phyloP scores from a whole-genome alignment of 2,329 filamentous ascomycete species.

The Stromatinia cepivora region DNA sequence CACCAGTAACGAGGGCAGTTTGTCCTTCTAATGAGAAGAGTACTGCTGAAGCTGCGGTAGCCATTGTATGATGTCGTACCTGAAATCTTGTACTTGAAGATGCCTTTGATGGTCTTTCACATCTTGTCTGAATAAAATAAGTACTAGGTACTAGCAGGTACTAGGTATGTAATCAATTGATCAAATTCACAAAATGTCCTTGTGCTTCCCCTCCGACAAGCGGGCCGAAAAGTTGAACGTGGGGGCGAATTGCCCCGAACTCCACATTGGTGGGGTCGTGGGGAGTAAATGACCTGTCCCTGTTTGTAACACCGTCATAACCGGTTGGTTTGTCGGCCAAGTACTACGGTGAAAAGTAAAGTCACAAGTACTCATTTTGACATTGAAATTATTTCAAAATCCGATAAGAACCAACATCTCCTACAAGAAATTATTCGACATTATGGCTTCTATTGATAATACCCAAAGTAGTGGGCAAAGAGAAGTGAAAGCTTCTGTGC shows the following conservation, averaged over 20 bases:
- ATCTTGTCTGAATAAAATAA: slow-evolving; percentile 5
- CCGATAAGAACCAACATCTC: not conserved
- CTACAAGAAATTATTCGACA: not conserved
- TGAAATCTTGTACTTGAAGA: not conserved
- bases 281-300: not conserved
- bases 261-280: not conserved
- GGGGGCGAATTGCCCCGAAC: not conserved
- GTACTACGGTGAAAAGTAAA: not conserved
- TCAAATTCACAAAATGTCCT: not conserved
- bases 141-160: not conserved
- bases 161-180: not conserved
- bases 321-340: not conserved
- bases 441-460: slow-evolving; percentile 21
- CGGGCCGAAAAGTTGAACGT: not conserved
- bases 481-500: slow-evolving; percentile 38
- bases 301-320: not conserved
- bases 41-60: slow-evolving; percentile 29
- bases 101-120: not conserved
- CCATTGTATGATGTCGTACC: slow-evolving; percentile 27
- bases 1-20: slow-evolving; percentile 44
- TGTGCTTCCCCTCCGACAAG: slow-evolving; percentile 2
- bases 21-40: slow-evolving; percentile 43
- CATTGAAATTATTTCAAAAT: not conserved
- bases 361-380: not conserved
- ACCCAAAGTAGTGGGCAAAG: slow-evolving; percentile 18